Evolutionary conservation across 495 filamentous ascomycete species (phyloP), one percentile per base, ranked within the genome.

Genomic region (Podospora pseudocomata): DNA sequence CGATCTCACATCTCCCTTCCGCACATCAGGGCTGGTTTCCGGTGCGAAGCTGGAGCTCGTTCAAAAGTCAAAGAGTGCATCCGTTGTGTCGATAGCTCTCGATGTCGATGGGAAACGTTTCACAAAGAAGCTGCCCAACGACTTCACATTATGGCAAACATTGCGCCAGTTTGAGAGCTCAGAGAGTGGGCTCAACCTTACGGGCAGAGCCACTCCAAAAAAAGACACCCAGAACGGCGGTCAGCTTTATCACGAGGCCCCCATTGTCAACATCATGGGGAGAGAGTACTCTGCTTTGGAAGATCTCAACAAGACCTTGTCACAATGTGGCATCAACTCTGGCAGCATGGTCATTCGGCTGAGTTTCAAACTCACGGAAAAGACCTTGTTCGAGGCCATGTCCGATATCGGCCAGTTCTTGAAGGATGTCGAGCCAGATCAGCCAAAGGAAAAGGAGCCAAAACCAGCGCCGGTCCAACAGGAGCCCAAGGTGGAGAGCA

Each of bases 11-110:
- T 86, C 90, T 19, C 88, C 90, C 44, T 90, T 92, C 77, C 90
- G 94, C n/a, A 89, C 94, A 39, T 91, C 94, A 1, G 93, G 93
- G 65, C 88, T 99, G 13, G 83, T 83, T 5, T 86, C 92, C 18
- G 95, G 95, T 32, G 94, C 95, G 28, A 97, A 96, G 71, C 85
- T 99, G 23, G 93, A 99, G 71, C 90, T 98, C 60, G 89, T 97
- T n/a, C 87, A 90, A 68, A 85, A 87, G 64, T 94, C 92, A 32
- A 89, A 87, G 60, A 93, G 92, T 0, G 90, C 94, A 2, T 88
- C 92, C 13, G 88, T 91, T 34, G 88, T 99, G 64, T 91, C 89
- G 26, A 89, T 98, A 26, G 93, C 91, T 5, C 83, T 99, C 20
- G 92, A 96, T 74, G 81, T 96, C 15, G 90, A 90, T 28, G 83